Percentiles rank a stretch among this genome's conserved stretches.
Evolutionary conservation across 2,329 filamentous ascomycete species (phyloP).

Genomic region (Leptoxyphium fumago): DNA sequence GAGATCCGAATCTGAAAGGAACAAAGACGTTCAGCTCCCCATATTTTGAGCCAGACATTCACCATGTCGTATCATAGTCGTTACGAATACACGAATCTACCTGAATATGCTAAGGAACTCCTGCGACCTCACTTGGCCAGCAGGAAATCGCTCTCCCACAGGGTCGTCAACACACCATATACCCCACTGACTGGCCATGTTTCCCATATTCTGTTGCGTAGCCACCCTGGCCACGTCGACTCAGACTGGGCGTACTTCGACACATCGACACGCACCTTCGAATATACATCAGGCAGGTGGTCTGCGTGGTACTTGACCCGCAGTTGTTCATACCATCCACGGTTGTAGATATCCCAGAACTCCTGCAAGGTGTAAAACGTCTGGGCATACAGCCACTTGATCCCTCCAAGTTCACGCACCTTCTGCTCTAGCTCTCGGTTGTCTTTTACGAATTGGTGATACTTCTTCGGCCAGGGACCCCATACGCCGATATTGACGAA

Average conservation of each 20-base stretch:
- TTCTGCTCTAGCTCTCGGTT: constrained; percentile 49
- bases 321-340: constrained; percentile 42
- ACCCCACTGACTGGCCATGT: constrained; percentile 24
- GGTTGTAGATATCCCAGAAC: constrained; percentile 53
- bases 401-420: constrained; percentile 44
- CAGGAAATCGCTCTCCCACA: constrained; percentile 9
- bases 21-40: not conserved
- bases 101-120: not conserved
- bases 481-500: constrained; percentile 51
- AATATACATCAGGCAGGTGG: constrained; percentile 48
- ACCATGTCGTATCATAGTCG: no score
- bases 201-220: constrained; percentile 16
- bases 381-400: constrained; percentile 58
- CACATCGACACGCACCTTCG: constrained; percentile 50
- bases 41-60: no score
- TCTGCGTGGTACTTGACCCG: constrained; percentile 44
- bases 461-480: constrained; percentile 34
- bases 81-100: not conserved
- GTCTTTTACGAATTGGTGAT: constrained; percentile 33
- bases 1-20: not conserved
- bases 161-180: constrained; percentile 24
- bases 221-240: constrained; percentile 22
- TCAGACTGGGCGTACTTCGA: constrained; percentile 56
- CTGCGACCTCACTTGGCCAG: constrained; percentile 2
- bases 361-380: constrained; percentile 53